These are phyloP conservation scores for Paramyrothecium sp. DNA, from an alignment of 2,329 filamentous ascomycete species.

Conservation along the genomic window DNA sequence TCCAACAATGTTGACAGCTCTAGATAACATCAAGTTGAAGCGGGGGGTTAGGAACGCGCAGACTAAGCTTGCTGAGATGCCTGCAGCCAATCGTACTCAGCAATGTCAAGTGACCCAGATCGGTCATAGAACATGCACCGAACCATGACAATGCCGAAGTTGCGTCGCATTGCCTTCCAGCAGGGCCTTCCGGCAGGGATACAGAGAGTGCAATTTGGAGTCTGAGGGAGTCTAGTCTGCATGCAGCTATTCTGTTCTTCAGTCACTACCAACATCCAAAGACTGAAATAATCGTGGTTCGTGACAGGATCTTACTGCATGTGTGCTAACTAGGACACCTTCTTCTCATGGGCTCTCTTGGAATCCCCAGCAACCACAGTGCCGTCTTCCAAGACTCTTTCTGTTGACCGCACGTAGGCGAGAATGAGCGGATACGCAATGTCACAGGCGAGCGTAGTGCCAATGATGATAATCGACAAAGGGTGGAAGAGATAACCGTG, in stretches of 20 bases:
- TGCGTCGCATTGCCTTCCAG: not conserved
- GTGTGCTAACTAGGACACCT: constrained; percentile 15
- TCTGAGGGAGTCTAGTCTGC: no score
- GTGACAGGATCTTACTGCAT: no score
- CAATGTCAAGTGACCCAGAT: not conserved
- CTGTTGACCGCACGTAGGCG: constrained; percentile 34
- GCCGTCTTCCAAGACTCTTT: constrained; percentile 35
- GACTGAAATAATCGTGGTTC: no score
- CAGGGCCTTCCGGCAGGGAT: not conserved
- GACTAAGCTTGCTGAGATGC: not conserved
- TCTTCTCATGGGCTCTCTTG: constrained; percentile 13
- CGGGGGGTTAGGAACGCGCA: not conserved
- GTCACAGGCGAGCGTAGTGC: constrained; percentile 38
- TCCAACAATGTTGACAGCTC: no score
- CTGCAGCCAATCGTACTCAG: not conserved
- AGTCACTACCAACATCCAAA: no score
- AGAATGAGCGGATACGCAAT: constrained; percentile 43
- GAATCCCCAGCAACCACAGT: constrained; percentile 23
- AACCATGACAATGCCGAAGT: not conserved
- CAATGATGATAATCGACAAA: constrained; percentile 39
- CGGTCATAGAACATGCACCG: not conserved
- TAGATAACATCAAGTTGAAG: no score
- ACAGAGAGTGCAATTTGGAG: no score
- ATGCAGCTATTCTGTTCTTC: no score
- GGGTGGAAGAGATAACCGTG: constrained; percentile 45